phyloP scores from a whole-genome alignment of 1,284 basidiomycete genomes.

The Paramarasmius palmivorus region DNA sequence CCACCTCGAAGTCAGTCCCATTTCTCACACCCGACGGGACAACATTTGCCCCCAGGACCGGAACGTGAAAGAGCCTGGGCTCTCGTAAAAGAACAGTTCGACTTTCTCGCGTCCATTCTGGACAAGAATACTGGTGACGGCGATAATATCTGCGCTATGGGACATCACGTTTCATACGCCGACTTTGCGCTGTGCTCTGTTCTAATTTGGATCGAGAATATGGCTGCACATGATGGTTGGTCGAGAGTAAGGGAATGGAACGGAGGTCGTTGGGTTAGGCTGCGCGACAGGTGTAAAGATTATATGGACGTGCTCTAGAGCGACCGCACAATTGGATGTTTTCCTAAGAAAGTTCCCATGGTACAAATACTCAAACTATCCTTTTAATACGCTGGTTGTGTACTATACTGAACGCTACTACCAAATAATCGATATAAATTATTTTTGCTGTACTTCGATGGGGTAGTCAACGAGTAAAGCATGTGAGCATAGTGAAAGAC shows the following conservation, averaged over 20 bases:
- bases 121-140: constrained; percentile 63
- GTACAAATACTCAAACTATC: too few relatives aligned
- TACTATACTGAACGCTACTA: too few relatives aligned
- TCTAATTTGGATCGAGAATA: constrained; percentile 67
- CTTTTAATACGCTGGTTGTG: too few relatives aligned
- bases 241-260: constrained; percentile 61
- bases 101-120: constrained; percentile 59
- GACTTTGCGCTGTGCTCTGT: constrained; percentile 72
- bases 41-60: constrained; percentile 36
- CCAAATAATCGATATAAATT: too few relatives aligned
- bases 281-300: constrained; percentile 58
- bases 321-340: neutral
- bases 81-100: constrained; percentile 63
- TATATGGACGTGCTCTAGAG: constrained; percentile 54
- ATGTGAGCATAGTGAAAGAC: too few relatives aligned
- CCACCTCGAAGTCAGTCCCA: constrained; percentile 55
- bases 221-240: constrained; percentile 71
- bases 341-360: too few relatives aligned
- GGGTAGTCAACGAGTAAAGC: too few relatives aligned
- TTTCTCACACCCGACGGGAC: constrained; percentile 32
- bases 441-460: too few relatives aligned
- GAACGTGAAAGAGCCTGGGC: constrained; percentile 65
- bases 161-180: constrained; percentile 63
- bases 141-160: constrained; percentile 66
- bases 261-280: constrained; percentile 56